Base-by-base conservation (phyloP, 2,329 filamentous ascomycete genomes). In the Magnaporthiopsis rhizophila region DNA sequence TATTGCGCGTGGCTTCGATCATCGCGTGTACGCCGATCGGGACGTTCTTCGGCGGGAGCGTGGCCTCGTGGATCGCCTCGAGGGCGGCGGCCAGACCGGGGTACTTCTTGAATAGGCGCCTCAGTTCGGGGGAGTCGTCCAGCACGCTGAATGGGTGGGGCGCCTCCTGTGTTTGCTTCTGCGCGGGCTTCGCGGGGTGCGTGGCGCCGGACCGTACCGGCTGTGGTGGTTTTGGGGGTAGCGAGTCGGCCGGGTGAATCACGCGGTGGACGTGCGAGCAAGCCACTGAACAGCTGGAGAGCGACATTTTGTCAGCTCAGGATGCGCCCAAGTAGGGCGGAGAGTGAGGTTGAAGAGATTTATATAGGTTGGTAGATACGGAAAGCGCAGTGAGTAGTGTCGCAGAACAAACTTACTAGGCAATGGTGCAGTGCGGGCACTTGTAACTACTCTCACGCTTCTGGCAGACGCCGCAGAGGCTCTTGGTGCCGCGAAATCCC, bases 381-480 rank as follows among this genome's bases (percentile, higher is more conserved):
- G 61, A n/a, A 28, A 30, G 62, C 21, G 63, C 53, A 34, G 15
- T 59, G 24, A 32, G 58, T 50, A n/a, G 1, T 28, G 59, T 13
- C 26, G 36, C 24, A 58, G 38, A 32, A 18, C 38, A n/a, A 67
- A 74, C 84, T 71, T 76, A 88, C 86, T 86, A 88, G 66, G 81
- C 81, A 28, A 83, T 69, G 61, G 78, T 74, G 71, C 86, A 89
- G 34, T 79, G 79, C n/a, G 83, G 78, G 67, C 86, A 89, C 69
- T 86, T 88, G 74, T 89, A 89, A 72, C 86, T 88, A 36, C 78
- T 78, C 26, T 80, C 75, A 5, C 78, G 78, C 45, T 73, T 70
- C 34, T 80, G 72, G 71, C 86, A 89, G 38, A 86, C 76, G 6
- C 80, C 79, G 68, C 86, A 88, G 59, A 85, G 74, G 6, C 66